Percentiles rank a stretch among this genome's conserved stretches.
phyloP scores from a whole-genome alignment of 2,329 filamentous ascomycete genomes.

The Lachnellula arida region DNA sequence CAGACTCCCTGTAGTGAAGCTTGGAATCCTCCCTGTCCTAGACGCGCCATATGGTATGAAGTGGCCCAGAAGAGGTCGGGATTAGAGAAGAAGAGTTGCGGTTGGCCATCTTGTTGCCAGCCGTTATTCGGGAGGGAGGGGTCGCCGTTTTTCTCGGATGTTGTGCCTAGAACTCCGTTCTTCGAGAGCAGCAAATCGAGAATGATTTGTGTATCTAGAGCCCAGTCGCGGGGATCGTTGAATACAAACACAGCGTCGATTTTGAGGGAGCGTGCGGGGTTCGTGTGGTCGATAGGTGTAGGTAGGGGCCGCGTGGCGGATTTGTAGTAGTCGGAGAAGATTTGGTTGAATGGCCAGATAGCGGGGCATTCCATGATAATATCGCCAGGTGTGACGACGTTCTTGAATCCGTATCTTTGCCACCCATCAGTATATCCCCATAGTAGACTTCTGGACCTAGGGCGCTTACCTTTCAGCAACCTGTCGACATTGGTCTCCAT shows the following conservation, averaged over 20 bases:
- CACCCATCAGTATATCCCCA: constrained; percentile 4
- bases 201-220: constrained; percentile 78
- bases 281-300: constrained; percentile 38
- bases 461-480: constrained; percentile 58
- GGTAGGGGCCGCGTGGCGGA: constrained; percentile 55
- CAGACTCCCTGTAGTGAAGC: constrained; percentile 77
- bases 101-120: constrained; percentile 78
- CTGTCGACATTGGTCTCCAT: constrained; percentile 33
- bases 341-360: constrained; percentile 78
- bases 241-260: constrained; percentile 90
- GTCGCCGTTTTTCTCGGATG: constrained; percentile 66
- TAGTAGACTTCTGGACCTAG: background rate
- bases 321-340: constrained; percentile 58
- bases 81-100: constrained; percentile 80
- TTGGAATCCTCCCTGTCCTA: constrained; percentile 87
- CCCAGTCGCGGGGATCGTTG: constrained; percentile 95
- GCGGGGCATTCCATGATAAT: constrained; percentile 67
- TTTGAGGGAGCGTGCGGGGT: constrained; percentile 52
- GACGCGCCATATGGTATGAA: constrained; percentile 73
- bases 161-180: constrained; percentile 75
- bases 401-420: constrained; percentile 65
- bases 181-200: constrained; percentile 74
- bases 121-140: constrained; percentile 60
- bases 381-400: constrained; percentile 81
- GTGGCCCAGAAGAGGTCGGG: constrained; percentile 86